These are phyloP conservation scores for Solanum hybrid DNA, from an alignment of 305 asterid genomes.

Conservation along the genomic window DNA sequence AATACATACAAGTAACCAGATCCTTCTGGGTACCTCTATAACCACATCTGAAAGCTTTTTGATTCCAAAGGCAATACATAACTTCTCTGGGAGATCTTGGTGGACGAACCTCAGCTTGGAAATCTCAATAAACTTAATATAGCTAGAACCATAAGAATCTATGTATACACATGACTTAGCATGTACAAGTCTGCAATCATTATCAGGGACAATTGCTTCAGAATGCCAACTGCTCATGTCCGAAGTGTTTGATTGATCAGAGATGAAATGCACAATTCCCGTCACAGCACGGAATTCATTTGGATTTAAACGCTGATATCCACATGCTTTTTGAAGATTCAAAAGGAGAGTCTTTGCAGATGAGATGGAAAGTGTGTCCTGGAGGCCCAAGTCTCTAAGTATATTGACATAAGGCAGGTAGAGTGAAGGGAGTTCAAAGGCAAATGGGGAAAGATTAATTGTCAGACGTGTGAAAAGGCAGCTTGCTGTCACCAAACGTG, in stretches of 20 bases:
- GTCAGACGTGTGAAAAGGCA: slow-evolving; percentile 86
- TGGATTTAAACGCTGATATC: slow-evolving; percentile 86
- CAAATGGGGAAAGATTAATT: slow-evolving; percentile 89
- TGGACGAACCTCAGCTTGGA: slow-evolving; percentile 86
- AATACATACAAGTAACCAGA: neutral
- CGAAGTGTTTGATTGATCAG: slow-evolving; percentile 43
- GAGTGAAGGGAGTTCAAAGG: slow-evolving; percentile 78
- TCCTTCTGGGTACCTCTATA: slow-evolving; percentile 55
- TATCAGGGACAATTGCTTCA: slow-evolving; percentile 84
- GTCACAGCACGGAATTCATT: slow-evolving; percentile 88
- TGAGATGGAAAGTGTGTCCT: slow-evolving; percentile 58
- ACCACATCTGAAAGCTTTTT: slow-evolving; percentile 85
- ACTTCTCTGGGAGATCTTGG: slow-evolving; percentile 60
- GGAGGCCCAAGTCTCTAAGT: slow-evolving; percentile 78
- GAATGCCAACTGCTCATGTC: slow-evolving; percentile 54
- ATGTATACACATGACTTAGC: slow-evolving; percentile 74
- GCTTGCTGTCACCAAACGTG: slow-evolving; percentile 82
- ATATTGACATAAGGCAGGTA: slow-evolving; percentile 79
- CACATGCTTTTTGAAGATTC: slow-evolving; percentile 77
- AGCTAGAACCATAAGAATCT: slow-evolving; percentile 72
- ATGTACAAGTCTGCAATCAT: slow-evolving; percentile 87
- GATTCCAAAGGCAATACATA: slow-evolving; percentile 59
- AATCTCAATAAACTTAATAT: slow-evolving; percentile 60
- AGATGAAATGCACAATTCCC: slow-evolving; percentile 64
- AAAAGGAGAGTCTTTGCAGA: slow-evolving; percentile 74